Conservation (phyloP, 371 early-diverging fungal species). For the Mucor ambiguus region DNA sequence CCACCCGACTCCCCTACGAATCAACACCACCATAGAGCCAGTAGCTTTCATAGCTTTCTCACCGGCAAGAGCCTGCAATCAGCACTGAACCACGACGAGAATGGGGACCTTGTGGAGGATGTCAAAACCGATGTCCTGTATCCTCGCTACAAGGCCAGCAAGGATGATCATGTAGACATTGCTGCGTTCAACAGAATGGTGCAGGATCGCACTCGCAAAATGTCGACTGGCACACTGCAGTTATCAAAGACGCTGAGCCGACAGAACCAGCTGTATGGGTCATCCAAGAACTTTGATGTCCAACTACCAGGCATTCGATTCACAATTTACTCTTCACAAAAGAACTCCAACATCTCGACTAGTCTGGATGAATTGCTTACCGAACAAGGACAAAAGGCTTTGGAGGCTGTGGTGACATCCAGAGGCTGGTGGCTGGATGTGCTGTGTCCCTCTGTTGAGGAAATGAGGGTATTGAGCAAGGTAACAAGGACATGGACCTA, state of each 20-base stretch:
- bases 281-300: background rate
- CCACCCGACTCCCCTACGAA: background rate
- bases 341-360: background rate
- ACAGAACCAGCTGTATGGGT: conserved; percentile 29
- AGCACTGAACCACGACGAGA: background rate
- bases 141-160: conserved; percentile 28
- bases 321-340: conserved; percentile 27
- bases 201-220: conserved; percentile 25
- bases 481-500: conserved; percentile 20
- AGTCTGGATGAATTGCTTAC: conserved; percentile 27
- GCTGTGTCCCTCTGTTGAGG: conserved; percentile 73
- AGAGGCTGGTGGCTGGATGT: conserved; percentile 90
- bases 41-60: conserved; percentile 12
- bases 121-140: conserved; percentile 43
- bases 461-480: conserved; percentile 76
- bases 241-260: conserved; percentile 31
- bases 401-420: conserved; percentile 49
- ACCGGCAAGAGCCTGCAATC: background rate
- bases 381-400: conserved; percentile 33
- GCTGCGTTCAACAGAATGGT: conserved; percentile 37
- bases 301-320: conserved; percentile 23
- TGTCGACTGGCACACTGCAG: conserved; percentile 27
- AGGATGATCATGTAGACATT: conserved; percentile 30
- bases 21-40: background rate
- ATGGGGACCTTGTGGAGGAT: conserved; percentile 19